Conservation (phyloP, 208 protist genomes). For the Leptomonas seymouri region DNA sequence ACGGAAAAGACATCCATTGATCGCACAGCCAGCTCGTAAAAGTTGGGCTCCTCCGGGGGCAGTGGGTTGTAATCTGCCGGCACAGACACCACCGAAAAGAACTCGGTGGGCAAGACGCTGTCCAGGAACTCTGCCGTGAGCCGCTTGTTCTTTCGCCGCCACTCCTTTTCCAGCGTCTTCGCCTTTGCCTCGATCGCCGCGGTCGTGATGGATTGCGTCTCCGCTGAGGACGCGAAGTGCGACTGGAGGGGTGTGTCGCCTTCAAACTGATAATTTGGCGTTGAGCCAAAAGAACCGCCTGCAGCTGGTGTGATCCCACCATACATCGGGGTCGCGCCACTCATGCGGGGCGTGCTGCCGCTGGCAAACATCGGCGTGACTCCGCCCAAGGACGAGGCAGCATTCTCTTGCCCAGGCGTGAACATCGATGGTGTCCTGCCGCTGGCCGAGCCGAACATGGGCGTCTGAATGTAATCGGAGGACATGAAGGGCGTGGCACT, state of each 20-base stretch:
- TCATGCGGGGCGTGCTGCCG: slow-evolving; percentile 29
- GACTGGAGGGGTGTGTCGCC: slow-evolving; percentile 85
- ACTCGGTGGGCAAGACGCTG: slow-evolving; percentile 63
- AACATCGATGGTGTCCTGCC: slow-evolving; percentile 46
- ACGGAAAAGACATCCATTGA: slow-evolving; percentile 63
- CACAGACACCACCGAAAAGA: slow-evolving; percentile 73
- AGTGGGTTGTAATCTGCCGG: slow-evolving; percentile 85
- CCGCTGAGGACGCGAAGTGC: slow-evolving; percentile 54
- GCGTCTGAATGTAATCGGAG: slow-evolving; percentile 58
- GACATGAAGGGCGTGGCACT: slow-evolving; percentile 55
- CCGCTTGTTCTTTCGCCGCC: slow-evolving; percentile 83
- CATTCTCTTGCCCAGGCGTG: slow-evolving; percentile 22
- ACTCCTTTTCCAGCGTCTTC: slow-evolving; percentile 82
- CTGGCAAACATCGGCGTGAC: slow-evolving; percentile 31
- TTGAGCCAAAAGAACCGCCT: slow-evolving; percentile 56
- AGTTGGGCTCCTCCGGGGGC: slow-evolving; percentile 85
- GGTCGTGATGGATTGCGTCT: slow-evolving; percentile 68
- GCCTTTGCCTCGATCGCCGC: slow-evolving; percentile 76
- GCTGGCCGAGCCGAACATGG: slow-evolving; percentile 37
- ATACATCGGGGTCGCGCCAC: slow-evolving; percentile 57
- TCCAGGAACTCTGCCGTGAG: slow-evolving; percentile 84
- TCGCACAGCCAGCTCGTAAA: slow-evolving; percentile 82
- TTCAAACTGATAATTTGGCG: slow-evolving; percentile 91
- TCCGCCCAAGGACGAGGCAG: slow-evolving; percentile 14
- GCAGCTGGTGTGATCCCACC: slow-evolving; percentile 46